Base-by-base conservation (phyloP, 306 rosid species). In the Sindora glabra region DNA sequence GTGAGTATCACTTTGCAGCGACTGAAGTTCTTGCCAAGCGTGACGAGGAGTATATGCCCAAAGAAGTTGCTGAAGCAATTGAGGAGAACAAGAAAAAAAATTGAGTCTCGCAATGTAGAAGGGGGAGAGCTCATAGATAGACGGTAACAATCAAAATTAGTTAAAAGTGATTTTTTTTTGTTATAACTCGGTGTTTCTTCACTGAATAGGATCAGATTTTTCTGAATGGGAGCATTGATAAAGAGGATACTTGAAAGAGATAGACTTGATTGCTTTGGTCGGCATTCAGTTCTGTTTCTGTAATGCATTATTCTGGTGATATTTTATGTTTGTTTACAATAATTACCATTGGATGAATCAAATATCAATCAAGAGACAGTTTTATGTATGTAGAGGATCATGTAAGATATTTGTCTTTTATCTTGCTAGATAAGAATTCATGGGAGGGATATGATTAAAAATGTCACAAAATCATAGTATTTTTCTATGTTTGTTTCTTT, bases 1-100 rank as follows among this genome's bases (percentile, higher is more conserved):
- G 63, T 3, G 75, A 78, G 0, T 82, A 76, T 45, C 78, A 72
- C 26, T 78, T 82, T 50, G 45, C 83, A 15, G 84, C 88, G 0
- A 64, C 63, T 0, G 87, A 77, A 74, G 87, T 81, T 34, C 63
- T 81, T 63, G 87, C 87, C 0, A 81, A 81, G 79, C 87, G 71
- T 5, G 87, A 74, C 40, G 87, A 81, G 83, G 74, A 81, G 79
- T 81, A 81, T 33, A 81, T 74, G 87, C 87, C 81, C 0, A 59
- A 72, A 45, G 82, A 82, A 38, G 84, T 82, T 5, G 84, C 77
- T 2, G 77, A 74, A 11, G 84, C 81, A 8, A 75, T 82, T 3
- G 84, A 82, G 77, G 78, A 72, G 80, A 82, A 82, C 10, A 82
- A 75, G 75, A 82, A 74, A 78, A 71, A n/a, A 9, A 64, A 47